A percentile compares a stretch with the other conserved stretches of the same genome.
Evolutionary conservation across 2,329 filamentous ascomycete genomes (phyloP).

Genomic region (Parafenestella ontariensis): DNA sequence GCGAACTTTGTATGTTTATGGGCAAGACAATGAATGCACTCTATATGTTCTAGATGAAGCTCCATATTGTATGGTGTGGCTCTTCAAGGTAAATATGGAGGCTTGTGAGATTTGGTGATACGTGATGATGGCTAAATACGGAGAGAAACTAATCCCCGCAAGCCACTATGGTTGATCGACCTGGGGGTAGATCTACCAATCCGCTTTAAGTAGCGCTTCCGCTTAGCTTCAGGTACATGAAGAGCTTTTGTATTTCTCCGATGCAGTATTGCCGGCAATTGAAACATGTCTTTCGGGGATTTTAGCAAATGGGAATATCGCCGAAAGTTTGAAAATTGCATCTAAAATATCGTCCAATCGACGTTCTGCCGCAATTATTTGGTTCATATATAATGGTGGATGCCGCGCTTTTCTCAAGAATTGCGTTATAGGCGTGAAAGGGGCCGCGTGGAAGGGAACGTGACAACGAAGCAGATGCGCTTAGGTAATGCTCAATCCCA

Average conservation of each 20-base stretch:
- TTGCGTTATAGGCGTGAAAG: neutral
- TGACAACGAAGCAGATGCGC: neutral
- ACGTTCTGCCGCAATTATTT: neutral
- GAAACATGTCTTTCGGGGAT: neutral
- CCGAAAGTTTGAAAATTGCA: neutral
- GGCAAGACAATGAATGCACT: neutral
- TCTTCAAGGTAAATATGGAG: slow-evolving; percentile 4
- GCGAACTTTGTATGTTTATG: neutral
- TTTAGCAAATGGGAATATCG: neutral
- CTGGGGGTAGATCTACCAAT: neutral
- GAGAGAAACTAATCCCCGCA: neutral
- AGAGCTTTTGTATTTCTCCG: slow-evolving; percentile 6
- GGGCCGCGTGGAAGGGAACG: neutral
- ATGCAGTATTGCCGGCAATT: slow-evolving; percentile 7
- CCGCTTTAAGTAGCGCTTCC: neutral
- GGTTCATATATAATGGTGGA: neutral
- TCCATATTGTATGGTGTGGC: slow-evolving; percentile 14
- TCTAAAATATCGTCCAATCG: neutral
- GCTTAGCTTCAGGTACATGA: neutral
- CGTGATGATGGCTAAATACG: slow-evolving; percentile 12
- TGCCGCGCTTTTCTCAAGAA: neutral
- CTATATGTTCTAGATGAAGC: slow-evolving; percentile 19
- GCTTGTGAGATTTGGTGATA: neutral
- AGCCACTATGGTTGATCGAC: neutral
- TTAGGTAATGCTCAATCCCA: slow-evolving; percentile 28